Evolutionary conservation across 306 rosid species (phyloP).

Genomic region (Rosa lucieae): DNA sequence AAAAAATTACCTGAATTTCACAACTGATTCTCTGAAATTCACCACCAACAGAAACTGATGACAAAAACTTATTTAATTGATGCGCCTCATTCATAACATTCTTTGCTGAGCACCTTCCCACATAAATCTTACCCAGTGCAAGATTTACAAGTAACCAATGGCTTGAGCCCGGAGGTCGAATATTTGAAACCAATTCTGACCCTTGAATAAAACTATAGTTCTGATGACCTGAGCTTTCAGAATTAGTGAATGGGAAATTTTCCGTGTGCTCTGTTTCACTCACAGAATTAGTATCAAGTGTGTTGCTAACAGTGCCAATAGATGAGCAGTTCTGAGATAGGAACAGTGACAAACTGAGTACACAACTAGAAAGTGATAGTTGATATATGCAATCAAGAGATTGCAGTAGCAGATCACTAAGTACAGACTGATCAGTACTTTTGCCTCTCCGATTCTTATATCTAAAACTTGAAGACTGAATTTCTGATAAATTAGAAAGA

Average conservation of each 20-base stretch:
- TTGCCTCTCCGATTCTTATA: constrained; percentile 43
- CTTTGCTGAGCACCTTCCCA: constrained; percentile 62
- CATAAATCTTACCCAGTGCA: constrained; percentile 46
- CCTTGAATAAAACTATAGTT: constrained; percentile 30
- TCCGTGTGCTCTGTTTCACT: constrained; percentile 37
- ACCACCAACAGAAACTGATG: constrained; percentile 60
- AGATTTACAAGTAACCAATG: constrained; percentile 55
- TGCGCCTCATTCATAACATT: constrained; percentile 56
- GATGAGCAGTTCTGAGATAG: constrained; percentile 38
- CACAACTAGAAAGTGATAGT: constrained; percentile 60
- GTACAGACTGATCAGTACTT: constrained; percentile 40
- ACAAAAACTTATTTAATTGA: constrained; percentile 46
- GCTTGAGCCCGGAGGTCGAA: constrained; percentile 30
- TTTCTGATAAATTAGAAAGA: constrained; percentile 45
- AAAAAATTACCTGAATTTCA: constrained; percentile 64
- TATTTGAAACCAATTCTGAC: constrained; percentile 37
- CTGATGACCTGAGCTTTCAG: constrained; percentile 44
- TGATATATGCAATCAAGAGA: constrained; percentile 61
- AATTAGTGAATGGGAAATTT: constrained; percentile 31
- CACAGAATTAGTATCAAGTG: constrained; percentile 28
- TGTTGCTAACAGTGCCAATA: constrained; percentile 36
- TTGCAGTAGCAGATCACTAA: constrained; percentile 39
- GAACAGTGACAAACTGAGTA: constrained; percentile 34
- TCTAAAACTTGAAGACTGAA: constrained; percentile 47
- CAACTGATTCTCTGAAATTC: constrained; percentile 58